Conservation (phyloP, 2,329 filamentous ascomycete species). For the Botrytis cinerea region DNA sequence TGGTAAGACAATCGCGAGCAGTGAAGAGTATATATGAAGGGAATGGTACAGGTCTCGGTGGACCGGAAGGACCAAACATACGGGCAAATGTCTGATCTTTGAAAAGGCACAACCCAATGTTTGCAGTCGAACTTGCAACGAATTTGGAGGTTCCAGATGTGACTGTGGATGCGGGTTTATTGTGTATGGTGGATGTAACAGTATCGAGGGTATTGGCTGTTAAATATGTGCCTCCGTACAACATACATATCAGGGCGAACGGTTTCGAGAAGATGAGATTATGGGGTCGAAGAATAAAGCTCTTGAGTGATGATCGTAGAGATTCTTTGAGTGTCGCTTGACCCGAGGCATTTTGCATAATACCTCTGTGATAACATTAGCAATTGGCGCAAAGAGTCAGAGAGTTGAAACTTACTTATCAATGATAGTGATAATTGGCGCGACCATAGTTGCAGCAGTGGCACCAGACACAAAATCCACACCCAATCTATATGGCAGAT, state of each 20-base stretch:
- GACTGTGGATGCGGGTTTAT: conserved; percentile 59
- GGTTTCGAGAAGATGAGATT: conserved; percentile 63
- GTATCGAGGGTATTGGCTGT: conserved; percentile 90
- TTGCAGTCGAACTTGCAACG: conserved; percentile 74
- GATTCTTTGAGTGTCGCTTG: conserved; percentile 60
- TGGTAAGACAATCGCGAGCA: conserved; percentile 80
- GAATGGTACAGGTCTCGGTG: conserved; percentile 61
- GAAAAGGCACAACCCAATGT: conserved; percentile 83
- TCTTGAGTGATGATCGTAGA: conserved; percentile 57
- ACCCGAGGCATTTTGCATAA: conserved; percentile 81
- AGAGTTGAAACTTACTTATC: conserved; percentile 62
- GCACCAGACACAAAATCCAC: conserved; percentile 70
- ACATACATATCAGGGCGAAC: conserved; percentile 67
- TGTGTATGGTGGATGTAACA: conserved; percentile 61
- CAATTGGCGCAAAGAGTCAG: conserved; percentile 10
- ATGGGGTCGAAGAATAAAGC: conserved; percentile 62
- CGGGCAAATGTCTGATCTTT: conserved; percentile 85
- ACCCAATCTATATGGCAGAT: conserved; percentile 65
- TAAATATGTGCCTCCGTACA: conserved; percentile 88
- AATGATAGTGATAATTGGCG: conserved; percentile 84
- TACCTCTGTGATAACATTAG: conserved; percentile 54
- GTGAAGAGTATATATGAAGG: conserved; percentile 79
- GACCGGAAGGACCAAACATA: conserved; percentile 69
- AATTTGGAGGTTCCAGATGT: conserved; percentile 82
- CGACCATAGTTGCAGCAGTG: conserved; percentile 72